Base-by-base conservation (phyloP, 2,329 filamentous ascomycete genomes). In the Achaetomium macrosporum region DNA sequence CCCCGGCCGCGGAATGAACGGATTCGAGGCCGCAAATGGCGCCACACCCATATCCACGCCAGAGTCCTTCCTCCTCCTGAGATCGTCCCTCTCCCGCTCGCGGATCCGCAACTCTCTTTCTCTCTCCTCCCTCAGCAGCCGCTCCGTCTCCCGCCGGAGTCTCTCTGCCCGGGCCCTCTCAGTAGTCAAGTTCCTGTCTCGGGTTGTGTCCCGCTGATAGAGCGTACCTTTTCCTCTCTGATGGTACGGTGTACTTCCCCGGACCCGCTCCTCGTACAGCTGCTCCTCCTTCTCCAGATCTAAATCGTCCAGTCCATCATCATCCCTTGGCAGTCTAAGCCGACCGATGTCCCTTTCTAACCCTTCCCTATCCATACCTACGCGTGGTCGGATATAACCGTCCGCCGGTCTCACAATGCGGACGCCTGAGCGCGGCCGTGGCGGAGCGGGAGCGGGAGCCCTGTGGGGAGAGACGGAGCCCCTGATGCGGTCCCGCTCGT, bases 1-100 rank as follows among this genome's bases (percentile, higher is more conserved):
- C n/a, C 51, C 51, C 13, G 54, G 48, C 36, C 48, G 41, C 12
- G 47, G 33, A 9, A 7, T 13, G n/a, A 54, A 56, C 40, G 54
- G 47, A 17, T 53, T 53, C 13, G 39, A 44, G n/a, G 17, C 31
- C 33, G n/a, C 25, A 12, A 43, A 46, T 12, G 41, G 25, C 42
- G 7, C 7, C 37, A 15, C 20, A 3, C 42, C 42, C 15, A 51
- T 13, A 41, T 54, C 42, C 12, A 53, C 43, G 2, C 47, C 52
- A 2, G 47, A 53, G 13, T 53, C 50, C 25, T 47, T 45, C 46
- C 51, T 41, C 2, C 33, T 12, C 10, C 39, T 39, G 8, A 35
- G 33, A 17, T 42, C 43, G 12, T 48, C 39, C 33, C 36, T 25
- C 25, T 16, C 39, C 15, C 30, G 8, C 30, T 29, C 36, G 7